phyloP scores from a whole-genome alignment of 2,329 filamentous ascomycete genomes.

The Talaromyces sp. region DNA sequence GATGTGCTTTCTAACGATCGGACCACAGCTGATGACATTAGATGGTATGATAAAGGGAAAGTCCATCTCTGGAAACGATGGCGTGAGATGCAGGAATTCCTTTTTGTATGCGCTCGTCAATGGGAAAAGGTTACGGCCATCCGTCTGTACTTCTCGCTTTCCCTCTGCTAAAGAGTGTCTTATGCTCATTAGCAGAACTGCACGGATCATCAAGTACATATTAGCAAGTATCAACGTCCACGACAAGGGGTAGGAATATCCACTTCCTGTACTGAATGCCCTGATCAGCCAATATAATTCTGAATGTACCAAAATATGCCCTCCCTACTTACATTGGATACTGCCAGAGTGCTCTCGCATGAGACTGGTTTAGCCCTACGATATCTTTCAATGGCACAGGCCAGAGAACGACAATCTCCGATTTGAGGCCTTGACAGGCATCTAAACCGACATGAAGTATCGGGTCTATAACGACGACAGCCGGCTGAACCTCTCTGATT shows the following conservation, averaged over 20 bases:
- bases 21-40: conserved; percentile 51
- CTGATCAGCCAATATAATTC: background rate
- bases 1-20: conserved; percentile 44
- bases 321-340: conserved; percentile 33
- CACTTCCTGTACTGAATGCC: conserved; percentile 45
- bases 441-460: conserved; percentile 50
- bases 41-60: conserved; percentile 45
- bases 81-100: conserved; percentile 32
- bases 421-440: conserved; percentile 41
- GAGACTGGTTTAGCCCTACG: conserved; percentile 44
- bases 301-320: background rate
- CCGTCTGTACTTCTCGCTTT: conserved; percentile 27
- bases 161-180: conserved; percentile 19
- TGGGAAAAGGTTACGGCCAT: conserved; percentile 32
- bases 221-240: conserved; percentile 49
- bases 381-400: conserved; percentile 52
- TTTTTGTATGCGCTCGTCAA: conserved; percentile 31
- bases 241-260: conserved; percentile 52
- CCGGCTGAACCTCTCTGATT: conserved; percentile 41
- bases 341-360: conserved; percentile 34
- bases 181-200: conserved; percentile 6
- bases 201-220: conserved; percentile 40
- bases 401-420: conserved; percentile 44
- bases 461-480: conserved; percentile 48
- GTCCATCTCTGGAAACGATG: conserved; percentile 40